Conservation (phyloP, 352 stramenopile genomes). For the Pseudoperonospora humuli region DNA sequence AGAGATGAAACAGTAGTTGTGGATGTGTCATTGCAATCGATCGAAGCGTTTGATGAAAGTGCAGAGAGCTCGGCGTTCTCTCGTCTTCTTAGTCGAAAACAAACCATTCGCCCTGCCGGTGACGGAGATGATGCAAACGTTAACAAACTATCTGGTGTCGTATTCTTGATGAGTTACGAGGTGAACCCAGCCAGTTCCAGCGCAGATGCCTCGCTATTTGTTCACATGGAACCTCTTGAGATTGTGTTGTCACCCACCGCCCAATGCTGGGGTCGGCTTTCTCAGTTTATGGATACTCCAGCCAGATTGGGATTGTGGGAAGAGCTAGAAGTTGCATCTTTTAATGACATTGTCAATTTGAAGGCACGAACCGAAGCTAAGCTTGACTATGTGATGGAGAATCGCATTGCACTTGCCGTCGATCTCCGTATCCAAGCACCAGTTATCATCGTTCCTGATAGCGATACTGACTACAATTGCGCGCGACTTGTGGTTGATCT, state of each 20-base stretch:
- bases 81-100: conserved; percentile 65
- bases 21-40: conserved; percentile 79
- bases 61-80: conserved; percentile 79
- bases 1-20: conserved; percentile 67
- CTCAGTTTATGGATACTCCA: conserved; percentile 70
- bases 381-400: conserved; percentile 85
- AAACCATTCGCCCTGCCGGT: conserved; percentile 28
- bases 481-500: conserved; percentile 75
- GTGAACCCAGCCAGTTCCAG: conserved; percentile 58
- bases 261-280: conserved; percentile 67
- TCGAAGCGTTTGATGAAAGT: conserved; percentile 83
- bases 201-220: conserved; percentile 66
- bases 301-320: conserved; percentile 74
- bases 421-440: conserved; percentile 82
- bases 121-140: conserved; percentile 48
- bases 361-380: conserved; percentile 83
- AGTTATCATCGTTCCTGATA: conserved; percentile 78
- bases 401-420: conserved; percentile 69
- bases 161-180: conserved; percentile 83
- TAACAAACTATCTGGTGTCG: conserved; percentile 58
- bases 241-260: conserved; percentile 83
- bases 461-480: conserved; percentile 73
- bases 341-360: conserved; percentile 88
- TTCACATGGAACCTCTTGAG: conserved; percentile 82
- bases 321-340: conserved; percentile 81